These are phyloP conservation scores for Tetraselmis striata DNA, from an alignment of 139 green algal species.

Conservation along the genomic window DNA sequence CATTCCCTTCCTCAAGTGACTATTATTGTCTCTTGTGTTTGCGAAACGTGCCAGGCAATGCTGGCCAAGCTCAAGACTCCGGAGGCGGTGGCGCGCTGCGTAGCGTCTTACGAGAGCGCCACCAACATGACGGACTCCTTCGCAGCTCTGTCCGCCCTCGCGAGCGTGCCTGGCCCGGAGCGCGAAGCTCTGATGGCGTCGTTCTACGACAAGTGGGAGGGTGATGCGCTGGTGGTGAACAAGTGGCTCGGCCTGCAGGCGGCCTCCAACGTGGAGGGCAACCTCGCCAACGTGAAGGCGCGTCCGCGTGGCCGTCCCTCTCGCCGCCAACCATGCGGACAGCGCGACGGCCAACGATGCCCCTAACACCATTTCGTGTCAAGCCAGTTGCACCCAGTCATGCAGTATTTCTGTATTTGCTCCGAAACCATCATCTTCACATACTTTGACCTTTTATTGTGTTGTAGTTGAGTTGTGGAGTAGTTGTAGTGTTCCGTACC, in stretches of 20 bases:
- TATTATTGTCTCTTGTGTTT: too few species aligned
- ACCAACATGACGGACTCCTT: conserved; percentile 98
- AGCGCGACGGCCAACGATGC: too few species aligned
- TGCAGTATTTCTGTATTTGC: too few species aligned
- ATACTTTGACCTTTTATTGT: too few species aligned
- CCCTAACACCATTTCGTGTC: too few species aligned
- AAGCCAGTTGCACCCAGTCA: too few species aligned
- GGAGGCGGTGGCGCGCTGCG: not conserved
- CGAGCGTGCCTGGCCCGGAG: conserved; percentile 37
- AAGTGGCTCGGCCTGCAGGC: conserved; percentile 88
- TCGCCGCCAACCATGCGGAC: too few species aligned
- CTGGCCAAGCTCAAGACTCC: not conserved
- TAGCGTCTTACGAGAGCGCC: conserved; percentile 34
- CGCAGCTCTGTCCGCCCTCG: conserved; percentile 64
- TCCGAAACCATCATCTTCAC: too few species aligned
- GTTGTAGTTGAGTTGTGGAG: too few species aligned
- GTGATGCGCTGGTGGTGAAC: conserved; percentile 82
- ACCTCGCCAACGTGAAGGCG: conserved; percentile 64
- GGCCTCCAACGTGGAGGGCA: conserved; percentile 62
- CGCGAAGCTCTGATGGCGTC: conserved; percentile 53
- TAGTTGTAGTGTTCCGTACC: too few species aligned
- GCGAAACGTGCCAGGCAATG: not conserved
- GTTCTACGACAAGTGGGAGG: conserved; percentile 82
- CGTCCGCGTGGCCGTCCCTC: too few species aligned
- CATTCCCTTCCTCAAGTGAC: too few species aligned